Conservation (phyloP, 1,139 yeast genomes). For the Hemisphaericaspora subhashii region DNA sequence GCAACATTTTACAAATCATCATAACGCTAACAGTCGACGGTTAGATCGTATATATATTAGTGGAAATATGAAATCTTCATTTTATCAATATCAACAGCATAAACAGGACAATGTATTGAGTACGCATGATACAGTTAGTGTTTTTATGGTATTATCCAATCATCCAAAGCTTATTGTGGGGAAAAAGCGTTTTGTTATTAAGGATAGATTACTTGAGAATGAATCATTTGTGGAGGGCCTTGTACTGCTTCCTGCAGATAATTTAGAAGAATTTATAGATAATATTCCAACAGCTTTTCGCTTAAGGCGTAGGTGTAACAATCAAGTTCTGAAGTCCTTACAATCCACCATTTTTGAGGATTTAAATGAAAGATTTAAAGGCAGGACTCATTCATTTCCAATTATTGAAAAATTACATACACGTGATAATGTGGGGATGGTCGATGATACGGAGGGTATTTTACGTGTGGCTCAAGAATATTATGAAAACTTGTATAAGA, state of each 20-base stretch:
- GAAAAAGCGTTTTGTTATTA: not conserved
- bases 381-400: not conserved
- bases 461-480: not conserved
- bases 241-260: not conserved
- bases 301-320: not conserved
- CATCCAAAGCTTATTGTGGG: not conserved
- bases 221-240: not conserved
- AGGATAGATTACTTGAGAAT: not conserved
- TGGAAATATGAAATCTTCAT: not conserved
- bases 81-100: not conserved
- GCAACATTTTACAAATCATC: not conserved
- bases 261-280: not conserved
- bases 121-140: not conserved
- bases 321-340: not conserved
- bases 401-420: not conserved
- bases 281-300: not conserved
- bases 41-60: not conserved
- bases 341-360: not conserved
- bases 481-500: not conserved
- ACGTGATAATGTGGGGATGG: not conserved
- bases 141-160: not conserved
- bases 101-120: not conserved
- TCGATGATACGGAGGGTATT: not conserved
- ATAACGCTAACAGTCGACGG: not conserved
- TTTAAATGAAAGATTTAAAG: not conserved